These are phyloP conservation scores for Yamadazyma kanchanaburiensis DNA, from an alignment of 1,139 yeast species.

Conservation along the genomic window DNA sequence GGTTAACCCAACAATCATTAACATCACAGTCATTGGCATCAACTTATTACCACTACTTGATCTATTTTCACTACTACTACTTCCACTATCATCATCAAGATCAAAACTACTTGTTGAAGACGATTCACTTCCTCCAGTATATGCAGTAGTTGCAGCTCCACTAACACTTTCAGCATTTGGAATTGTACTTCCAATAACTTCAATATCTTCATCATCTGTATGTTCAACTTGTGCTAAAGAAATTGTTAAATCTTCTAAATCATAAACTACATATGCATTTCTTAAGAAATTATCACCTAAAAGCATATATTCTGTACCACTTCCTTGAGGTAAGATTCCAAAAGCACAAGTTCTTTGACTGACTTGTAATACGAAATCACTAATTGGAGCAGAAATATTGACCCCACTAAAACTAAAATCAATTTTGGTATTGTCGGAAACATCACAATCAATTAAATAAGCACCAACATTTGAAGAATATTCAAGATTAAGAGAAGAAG, in stretches of 20 bases:
- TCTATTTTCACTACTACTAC: constrained; percentile 1
- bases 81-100: constrained; percentile 2
- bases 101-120: constrained; percentile 1
- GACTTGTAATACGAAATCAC: constrained; percentile 20
- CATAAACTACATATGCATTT: constrained; percentile 74
- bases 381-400: constrained; percentile 33
- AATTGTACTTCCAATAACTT: constrained; percentile 19
- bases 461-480: constrained; percentile 18
- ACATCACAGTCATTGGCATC: no score
- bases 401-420: constrained; percentile 36
- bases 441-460: constrained; percentile 23
- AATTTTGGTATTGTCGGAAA: constrained; percentile 15
- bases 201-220: constrained; percentile 39
- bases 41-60: no score
- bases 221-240: constrained; percentile 63
- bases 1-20: no score
- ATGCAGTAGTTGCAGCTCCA: constrained; percentile 11
- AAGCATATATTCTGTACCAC: constrained; percentile 18
- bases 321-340: constrained; percentile 26
- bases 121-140: constrained; percentile 13
- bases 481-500: constrained; percentile 23
- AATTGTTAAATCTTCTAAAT: constrained; percentile 61
- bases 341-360: constrained; percentile 21
- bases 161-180: constrained; percentile 12
- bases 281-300: constrained; percentile 77